Conservation (phyloP, 169 alveolate genomes). For the Theileria equi region DNA sequence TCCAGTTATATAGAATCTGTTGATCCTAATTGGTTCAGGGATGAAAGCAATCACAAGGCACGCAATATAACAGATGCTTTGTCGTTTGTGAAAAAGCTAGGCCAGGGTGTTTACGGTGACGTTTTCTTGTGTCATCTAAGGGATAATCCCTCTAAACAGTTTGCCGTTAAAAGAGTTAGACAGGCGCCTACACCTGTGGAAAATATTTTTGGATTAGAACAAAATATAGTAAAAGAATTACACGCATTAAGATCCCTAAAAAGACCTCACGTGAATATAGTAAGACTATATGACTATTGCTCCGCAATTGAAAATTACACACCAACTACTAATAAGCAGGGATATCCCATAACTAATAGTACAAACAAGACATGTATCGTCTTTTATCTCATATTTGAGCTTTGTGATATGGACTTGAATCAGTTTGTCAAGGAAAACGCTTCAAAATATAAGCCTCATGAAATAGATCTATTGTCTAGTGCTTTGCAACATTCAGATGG, state of each 20-base stretch:
- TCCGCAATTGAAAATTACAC: constrained; percentile 58
- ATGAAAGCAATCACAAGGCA: constrained; percentile 8
- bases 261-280: constrained; percentile 62
- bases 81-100: constrained; percentile 65
- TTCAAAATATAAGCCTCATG: constrained; percentile 40
- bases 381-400: constrained; percentile 60
- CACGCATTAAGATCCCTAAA: constrained; percentile 62
- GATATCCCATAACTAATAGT: neutral
- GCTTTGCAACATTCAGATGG: constrained; percentile 34
- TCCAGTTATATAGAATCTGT: constrained; percentile 9
- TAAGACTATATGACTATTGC: constrained; percentile 57
- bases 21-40: constrained; percentile 33
- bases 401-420: constrained; percentile 65
- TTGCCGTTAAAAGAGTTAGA: constrained; percentile 59
- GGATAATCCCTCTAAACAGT: constrained; percentile 43
- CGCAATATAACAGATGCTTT: constrained; percentile 51
- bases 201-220: constrained; percentile 62
- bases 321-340: constrained; percentile 4
- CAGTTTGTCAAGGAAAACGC: constrained; percentile 42
- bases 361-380: constrained; percentile 44
- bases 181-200: constrained; percentile 64
- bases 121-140: constrained; percentile 62
- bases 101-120: constrained; percentile 78
- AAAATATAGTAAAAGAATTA: constrained; percentile 63
- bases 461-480: constrained; percentile 30